phyloP scores from a whole-genome alignment of 345 rosid genomes.

The Pelargonium nanum region DNA sequence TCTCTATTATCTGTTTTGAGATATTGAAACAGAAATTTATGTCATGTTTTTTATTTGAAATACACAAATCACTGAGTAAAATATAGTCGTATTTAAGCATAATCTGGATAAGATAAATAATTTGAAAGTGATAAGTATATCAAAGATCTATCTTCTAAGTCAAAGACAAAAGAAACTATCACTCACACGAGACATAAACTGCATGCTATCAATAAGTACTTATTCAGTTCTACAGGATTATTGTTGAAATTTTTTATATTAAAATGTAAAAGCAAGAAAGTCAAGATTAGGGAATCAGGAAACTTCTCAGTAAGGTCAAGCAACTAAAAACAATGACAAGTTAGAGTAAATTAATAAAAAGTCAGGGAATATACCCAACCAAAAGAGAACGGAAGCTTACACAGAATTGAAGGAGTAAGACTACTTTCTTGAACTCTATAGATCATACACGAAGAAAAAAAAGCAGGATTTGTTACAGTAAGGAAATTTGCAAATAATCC shows the following conservation, averaged over 20 bases:
- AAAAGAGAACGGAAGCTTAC: too few species aligned
- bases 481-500: not conserved
- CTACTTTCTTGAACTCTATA: too few species aligned
- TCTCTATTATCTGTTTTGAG: slow-evolving; percentile 56
- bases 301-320: too few species aligned
- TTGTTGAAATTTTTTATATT: not conserved
- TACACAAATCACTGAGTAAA: too few species aligned
- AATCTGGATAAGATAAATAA: not conserved
- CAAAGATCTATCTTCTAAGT: not conserved
- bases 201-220: not conserved
- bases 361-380: not conserved
- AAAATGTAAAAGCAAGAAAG: too few species aligned
- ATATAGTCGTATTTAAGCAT: too few species aligned
- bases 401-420: not conserved
- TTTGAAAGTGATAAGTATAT: not conserved
- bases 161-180: not conserved
- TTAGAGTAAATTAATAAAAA: too few species aligned
- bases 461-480: not conserved
- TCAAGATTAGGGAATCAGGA: too few species aligned
- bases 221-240: not conserved
- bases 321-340: too few species aligned
- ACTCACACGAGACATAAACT: not conserved
- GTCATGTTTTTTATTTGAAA: slow-evolving; percentile 13
- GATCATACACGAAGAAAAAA: not conserved
- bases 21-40: slow-evolving; percentile 12